Evolutionary conservation across 164 flowering plant genomes (phyloP).

Genomic region (Liquidambar formosana): DNA sequence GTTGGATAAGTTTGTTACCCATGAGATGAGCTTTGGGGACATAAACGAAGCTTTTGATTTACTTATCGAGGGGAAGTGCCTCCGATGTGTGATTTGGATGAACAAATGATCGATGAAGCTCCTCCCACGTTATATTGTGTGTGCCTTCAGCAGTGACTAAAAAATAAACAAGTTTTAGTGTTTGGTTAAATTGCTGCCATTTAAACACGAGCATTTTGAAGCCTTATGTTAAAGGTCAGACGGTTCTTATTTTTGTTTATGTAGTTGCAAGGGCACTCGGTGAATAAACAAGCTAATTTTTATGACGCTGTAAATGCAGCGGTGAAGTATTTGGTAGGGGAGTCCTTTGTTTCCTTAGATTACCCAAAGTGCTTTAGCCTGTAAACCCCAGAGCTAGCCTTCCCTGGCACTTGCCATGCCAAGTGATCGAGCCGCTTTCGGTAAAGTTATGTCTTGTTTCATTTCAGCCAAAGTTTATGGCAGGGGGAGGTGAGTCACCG

Average conservation of each 20-base stretch:
- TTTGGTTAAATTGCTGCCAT: too few relatives aligned
- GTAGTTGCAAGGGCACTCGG: too few relatives aligned
- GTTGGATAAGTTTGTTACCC: conserved; percentile 62
- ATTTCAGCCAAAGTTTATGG: conserved; percentile 54
- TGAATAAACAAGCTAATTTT: neutral
- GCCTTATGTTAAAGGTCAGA: neutral
- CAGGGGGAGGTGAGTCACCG: conserved; percentile 42
- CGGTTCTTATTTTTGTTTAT: neutral
- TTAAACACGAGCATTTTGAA: neutral
- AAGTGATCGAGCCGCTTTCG: conserved; percentile 35
- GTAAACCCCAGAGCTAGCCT: conserved; percentile 45
- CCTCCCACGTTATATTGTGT: neutral
- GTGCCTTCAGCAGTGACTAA: neutral
- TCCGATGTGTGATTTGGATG: conserved; percentile 71
- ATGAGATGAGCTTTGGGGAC: conserved; percentile 52
- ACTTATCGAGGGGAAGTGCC: conserved; percentile 44
- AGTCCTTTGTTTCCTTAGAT: conserved; percentile 25
- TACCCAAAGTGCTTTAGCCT: conserved; percentile 62
- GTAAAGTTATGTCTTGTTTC: conserved; percentile 36
- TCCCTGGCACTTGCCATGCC: conserved; percentile 63
- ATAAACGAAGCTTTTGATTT: conserved; percentile 67
- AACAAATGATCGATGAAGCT: conserved; percentile 33
- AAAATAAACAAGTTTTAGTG: neutral
- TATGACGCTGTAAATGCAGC: conserved; percentile 53
- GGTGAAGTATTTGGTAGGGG: conserved; percentile 43